Percentiles rank a stretch among this genome's conserved stretches.
Evolutionary conservation across 2,329 filamentous ascomycete genomes (phyloP).

Genomic region (Exophiala spinifera): DNA sequence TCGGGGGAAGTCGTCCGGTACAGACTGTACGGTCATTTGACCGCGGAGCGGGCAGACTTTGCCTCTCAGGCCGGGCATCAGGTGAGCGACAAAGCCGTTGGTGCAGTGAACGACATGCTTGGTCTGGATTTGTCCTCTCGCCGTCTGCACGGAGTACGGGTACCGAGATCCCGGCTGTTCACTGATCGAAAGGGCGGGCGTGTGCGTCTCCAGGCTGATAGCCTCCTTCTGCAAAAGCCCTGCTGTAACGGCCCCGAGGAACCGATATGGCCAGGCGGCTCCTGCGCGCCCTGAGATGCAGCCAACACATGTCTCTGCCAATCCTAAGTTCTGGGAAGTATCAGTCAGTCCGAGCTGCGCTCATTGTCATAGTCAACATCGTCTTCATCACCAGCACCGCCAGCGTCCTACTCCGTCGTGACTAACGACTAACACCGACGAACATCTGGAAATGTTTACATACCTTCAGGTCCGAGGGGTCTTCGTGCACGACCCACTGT

Average conservation of each 20-base stretch:
- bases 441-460: conserved; percentile 2
- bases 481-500: conserved; percentile 14
- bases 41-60: conserved; percentile 40
- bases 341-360: background rate
- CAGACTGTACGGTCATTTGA: conserved; percentile 44
- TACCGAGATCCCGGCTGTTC: conserved; percentile 9
- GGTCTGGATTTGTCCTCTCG: conserved; percentile 37
- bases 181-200: conserved; percentile 9
- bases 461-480: conserved; percentile 23
- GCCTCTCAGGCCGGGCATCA: conserved; percentile 41
- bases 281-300: conserved; percentile 30
- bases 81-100: conserved; percentile 42
- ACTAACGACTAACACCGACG: conserved; percentile 1
- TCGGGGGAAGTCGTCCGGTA: conserved; percentile 28
- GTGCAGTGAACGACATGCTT: conserved; percentile 43
- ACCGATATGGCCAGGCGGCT: conserved; percentile 38
- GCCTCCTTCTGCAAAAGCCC: conserved; percentile 13
- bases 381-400: too few relatives aligned
- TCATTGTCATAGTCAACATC: background rate
- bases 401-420: too few relatives aligned
- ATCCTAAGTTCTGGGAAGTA: background rate
- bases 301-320: conserved; percentile 3
- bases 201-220: conserved; percentile 29
- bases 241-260: conserved; percentile 32
- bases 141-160: conserved; percentile 36